Evolutionary conservation across 106 monocot species (phyloP).

Genomic region (Dendrobium officinale): DNA sequence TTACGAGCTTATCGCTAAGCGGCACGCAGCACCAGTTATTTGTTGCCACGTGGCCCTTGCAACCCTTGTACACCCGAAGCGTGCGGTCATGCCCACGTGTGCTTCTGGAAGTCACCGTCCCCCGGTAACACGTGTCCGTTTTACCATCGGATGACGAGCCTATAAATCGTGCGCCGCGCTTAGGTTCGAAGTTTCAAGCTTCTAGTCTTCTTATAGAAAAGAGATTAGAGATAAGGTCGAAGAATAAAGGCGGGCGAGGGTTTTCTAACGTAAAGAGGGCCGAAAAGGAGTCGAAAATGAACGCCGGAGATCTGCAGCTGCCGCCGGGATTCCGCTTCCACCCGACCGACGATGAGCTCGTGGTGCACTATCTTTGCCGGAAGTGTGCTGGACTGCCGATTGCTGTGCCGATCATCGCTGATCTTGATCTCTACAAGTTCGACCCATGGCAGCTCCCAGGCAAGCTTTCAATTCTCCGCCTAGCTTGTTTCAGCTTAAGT

Average conservation of each 20-base stretch:
- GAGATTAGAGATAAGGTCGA: neutral
- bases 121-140: neutral
- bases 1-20: conserved; percentile 2
- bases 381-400: conserved; percentile 44
- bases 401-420: conserved; percentile 45
- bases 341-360: conserved; percentile 80
- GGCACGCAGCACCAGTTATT: neutral
- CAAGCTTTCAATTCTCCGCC: neutral
- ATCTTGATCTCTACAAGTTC: conserved; percentile 58
- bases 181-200: conserved; percentile 1
- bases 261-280: neutral
- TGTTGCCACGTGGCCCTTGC: neutral
- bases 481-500: neutral
- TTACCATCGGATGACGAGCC: neutral
- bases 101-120: neutral
- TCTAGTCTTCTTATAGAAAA: neutral
- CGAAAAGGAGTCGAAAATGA: conserved; percentile 11
- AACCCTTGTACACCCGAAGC: neutral
- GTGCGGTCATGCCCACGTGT: conserved; percentile 3
- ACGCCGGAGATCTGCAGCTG: conserved; percentile 35
- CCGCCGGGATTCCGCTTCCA: conserved; percentile 88
- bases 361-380: conserved; percentile 72
- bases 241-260: neutral
- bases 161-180: conserved; percentile 3
- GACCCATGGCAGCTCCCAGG: conserved; percentile 73